Conservation (phyloP, 2,329 filamentous ascomycete species). For the Pseudocercospora macadamiae region DNA sequence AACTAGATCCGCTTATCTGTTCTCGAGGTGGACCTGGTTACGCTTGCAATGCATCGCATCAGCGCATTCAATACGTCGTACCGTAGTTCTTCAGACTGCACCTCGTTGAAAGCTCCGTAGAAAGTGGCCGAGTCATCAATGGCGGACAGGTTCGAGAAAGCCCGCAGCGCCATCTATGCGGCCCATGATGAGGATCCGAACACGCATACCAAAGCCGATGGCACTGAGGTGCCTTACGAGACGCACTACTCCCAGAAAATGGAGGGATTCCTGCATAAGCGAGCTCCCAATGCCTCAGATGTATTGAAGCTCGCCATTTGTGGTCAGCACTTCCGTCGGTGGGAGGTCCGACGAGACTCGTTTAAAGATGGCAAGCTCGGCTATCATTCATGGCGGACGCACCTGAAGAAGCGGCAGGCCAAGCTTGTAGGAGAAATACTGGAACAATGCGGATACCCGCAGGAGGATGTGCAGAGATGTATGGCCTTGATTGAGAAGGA, state of each 20-base stretch:
- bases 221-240: slow-evolving; percentile 67
- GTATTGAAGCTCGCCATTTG: slow-evolving; percentile 74
- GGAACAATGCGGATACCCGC: slow-evolving; percentile 52
- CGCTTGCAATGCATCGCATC: no score
- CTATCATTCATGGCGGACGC: slow-evolving; percentile 79
- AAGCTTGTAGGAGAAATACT: slow-evolving; percentile 62
- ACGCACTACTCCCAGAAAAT: slow-evolving; percentile 81
- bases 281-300: slow-evolving; percentile 65
- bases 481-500: slow-evolving; percentile 79
- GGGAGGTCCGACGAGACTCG: slow-evolving; percentile 75
- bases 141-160: slow-evolving; percentile 35
- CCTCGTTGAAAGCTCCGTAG: no score
- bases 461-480: slow-evolving; percentile 63
- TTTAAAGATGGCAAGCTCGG: slow-evolving; percentile 76
- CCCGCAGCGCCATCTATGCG: slow-evolving; percentile 70
- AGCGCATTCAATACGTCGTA: no score
- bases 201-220: slow-evolving; percentile 51
- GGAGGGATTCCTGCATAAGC: slow-evolving; percentile 69
- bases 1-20: background rate
- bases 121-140: no score
- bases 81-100: background rate
- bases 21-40: background rate
- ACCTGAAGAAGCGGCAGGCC: slow-evolving; percentile 72
- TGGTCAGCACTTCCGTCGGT: slow-evolving; percentile 82
- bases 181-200: slow-evolving; percentile 72